Evolutionary conservation across 2,329 filamentous ascomycete species (phyloP).

Genomic region (Botrytis hyacinthi): DNA sequence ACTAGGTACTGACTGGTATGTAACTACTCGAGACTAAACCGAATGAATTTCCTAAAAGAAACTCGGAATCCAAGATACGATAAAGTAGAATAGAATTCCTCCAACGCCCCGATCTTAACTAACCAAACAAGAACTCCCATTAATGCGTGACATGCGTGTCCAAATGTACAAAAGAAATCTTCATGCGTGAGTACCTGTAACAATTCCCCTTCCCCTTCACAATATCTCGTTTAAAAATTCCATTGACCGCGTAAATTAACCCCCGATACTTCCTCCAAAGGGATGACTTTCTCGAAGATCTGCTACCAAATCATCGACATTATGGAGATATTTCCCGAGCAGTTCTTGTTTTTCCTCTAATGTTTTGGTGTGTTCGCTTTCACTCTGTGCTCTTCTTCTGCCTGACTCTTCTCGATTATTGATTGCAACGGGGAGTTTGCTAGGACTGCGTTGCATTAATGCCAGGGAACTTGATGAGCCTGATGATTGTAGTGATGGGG

Average conservation of each 20-base stretch:
- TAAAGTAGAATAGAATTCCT: background rate
- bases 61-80: background rate
- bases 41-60: background rate
- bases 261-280: constrained; percentile 61
- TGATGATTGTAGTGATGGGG: constrained; percentile 55
- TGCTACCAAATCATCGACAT: constrained; percentile 62
- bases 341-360: constrained; percentile 67
- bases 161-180: constrained; percentile 1
- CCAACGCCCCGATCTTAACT: background rate
- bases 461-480: constrained; percentile 46
- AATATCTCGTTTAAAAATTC: background rate
- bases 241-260: background rate
- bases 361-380: constrained; percentile 47
- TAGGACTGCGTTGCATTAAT: constrained; percentile 65
- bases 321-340: constrained; percentile 59
- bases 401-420: constrained; percentile 40
- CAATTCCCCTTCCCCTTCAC: background rate
- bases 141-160: constrained; percentile 8
- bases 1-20: background rate
- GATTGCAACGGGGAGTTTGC: constrained; percentile 62
- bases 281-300: constrained; percentile 78
- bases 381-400: constrained; percentile 38
- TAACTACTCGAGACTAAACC: background rate
- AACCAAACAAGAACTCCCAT: constrained; percentile 9
- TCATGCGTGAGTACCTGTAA: background rate